Conservation (phyloP, 1,284 basidiomycete species). For the Sporisorium reilianum region DNA sequence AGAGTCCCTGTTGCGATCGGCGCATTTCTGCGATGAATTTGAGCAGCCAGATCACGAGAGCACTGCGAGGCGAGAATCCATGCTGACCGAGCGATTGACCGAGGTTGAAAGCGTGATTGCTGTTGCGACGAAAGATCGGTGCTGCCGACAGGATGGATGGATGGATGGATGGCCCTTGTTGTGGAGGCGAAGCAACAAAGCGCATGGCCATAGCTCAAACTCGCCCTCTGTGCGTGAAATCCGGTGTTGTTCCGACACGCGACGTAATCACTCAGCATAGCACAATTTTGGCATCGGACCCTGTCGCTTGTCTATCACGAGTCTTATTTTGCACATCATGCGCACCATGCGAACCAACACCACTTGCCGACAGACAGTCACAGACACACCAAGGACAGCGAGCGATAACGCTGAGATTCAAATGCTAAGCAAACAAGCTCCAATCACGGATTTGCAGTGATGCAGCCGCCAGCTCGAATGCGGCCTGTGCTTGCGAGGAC, state of each 20-base stretch:
- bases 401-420: too few species aligned
- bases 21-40: background rate
- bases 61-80: background rate
- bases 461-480: slow-evolving; percentile 33
- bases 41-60: background rate
- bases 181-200: background rate
- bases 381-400: background rate
- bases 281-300: background rate
- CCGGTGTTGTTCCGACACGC: background rate
- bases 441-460: slow-evolving; percentile 41
- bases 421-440: slow-evolving; percentile 32
- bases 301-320: background rate
- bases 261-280: background rate
- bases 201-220: background rate
- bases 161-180: background rate
- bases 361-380: background rate
- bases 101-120: background rate
- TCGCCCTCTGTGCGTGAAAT: too few species aligned
- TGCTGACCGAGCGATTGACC: background rate
- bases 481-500: slow-evolving; percentile 16
- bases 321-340: background rate
- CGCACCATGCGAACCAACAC: too few species aligned
- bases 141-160: background rate
- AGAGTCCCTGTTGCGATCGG: background rate
- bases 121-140: background rate